Evolutionary conservation across 1,139 yeast genomes (phyloP).

Genomic region (Yamadazyma oceani): DNA sequence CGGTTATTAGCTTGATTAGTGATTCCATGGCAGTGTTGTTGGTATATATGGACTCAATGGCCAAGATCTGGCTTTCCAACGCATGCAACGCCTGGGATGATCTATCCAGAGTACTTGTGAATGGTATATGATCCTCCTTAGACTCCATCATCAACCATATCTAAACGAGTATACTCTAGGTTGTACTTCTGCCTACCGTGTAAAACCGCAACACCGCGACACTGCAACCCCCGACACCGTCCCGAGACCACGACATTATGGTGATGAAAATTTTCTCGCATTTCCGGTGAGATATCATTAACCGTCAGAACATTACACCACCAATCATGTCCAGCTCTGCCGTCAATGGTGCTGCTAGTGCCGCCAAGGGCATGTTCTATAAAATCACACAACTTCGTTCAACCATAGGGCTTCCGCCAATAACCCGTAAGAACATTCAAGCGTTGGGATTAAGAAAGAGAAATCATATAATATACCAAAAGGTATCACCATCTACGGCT

Average conservation of each 20-base stretch:
- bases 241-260: neutral
- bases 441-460: slow-evolving; percentile 77
- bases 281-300: neutral
- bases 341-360: slow-evolving; percentile 3
- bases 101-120: too few relatives aligned
- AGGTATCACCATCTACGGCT: slow-evolving; percentile 76
- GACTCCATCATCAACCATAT: too few relatives aligned
- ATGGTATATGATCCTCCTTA: too few relatives aligned
- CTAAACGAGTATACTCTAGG: too few relatives aligned
- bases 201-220: too few relatives aligned
- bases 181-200: too few relatives aligned
- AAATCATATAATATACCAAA: slow-evolving; percentile 72
- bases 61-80: neutral
- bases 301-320: too few relatives aligned
- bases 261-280: slow-evolving; percentile 1
- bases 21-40: slow-evolving; percentile 2
- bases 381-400: slow-evolving; percentile 80
- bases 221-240: neutral
- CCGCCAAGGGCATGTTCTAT: slow-evolving; percentile 30
- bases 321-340: too few relatives aligned
- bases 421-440: slow-evolving; percentile 60
- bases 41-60: too few relatives aligned
- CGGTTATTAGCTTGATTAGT: slow-evolving; percentile 22
- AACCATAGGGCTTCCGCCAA: slow-evolving; percentile 79
- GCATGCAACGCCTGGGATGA: too few relatives aligned